A percentile compares a stretch with the other conserved stretches of the same genome.
Evolutionary conservation across 306 rosid species (phyloP).

Genomic region (Cicer chorassanicum): DNA sequence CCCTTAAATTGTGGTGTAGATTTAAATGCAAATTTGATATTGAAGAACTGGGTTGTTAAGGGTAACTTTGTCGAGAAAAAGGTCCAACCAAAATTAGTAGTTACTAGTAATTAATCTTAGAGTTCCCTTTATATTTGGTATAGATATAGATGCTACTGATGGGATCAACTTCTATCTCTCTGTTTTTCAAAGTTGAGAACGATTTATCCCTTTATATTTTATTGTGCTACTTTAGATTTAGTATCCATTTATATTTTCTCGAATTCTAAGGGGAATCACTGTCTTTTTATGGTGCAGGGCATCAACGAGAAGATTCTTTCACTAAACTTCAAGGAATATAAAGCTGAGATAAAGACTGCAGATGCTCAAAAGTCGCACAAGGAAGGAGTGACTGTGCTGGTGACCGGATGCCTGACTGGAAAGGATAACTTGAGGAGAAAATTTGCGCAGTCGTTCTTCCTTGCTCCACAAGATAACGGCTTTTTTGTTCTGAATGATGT

Average conservation of each 20-base stretch:
- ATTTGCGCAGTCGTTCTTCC: constrained; percentile 76
- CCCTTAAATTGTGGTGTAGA: no score
- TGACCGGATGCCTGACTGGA: constrained; percentile 79
- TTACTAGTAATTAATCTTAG: no score
- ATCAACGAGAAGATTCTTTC: constrained; percentile 78
- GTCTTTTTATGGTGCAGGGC: constrained; percentile 56
- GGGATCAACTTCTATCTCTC: neutral
- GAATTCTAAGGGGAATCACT: constrained; percentile 11
- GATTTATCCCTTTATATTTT: constrained; percentile 23
- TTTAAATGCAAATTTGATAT: no score
- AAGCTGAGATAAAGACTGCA: constrained; percentile 78
- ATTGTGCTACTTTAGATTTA: constrained; percentile 29
- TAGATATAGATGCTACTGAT: neutral
- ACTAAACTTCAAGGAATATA: constrained; percentile 60
- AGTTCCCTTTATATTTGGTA: neutral
- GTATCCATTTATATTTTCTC: constrained; percentile 9
- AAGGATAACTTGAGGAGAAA: constrained; percentile 73
- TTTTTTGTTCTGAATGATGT: constrained; percentile 80
- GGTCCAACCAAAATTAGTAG: no score
- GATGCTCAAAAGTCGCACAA: constrained; percentile 73
- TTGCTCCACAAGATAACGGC: constrained; percentile 83
- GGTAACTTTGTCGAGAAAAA: no score
- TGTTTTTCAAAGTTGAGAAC: constrained; percentile 26
- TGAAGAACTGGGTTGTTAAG: no score
- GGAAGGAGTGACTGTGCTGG: constrained; percentile 76